Percentiles rank a stretch among this genome's conserved stretches.
Evolutionary conservation across 2,329 filamentous ascomycete genomes (phyloP).

Genomic region (Penicillium brevicompactum): DNA sequence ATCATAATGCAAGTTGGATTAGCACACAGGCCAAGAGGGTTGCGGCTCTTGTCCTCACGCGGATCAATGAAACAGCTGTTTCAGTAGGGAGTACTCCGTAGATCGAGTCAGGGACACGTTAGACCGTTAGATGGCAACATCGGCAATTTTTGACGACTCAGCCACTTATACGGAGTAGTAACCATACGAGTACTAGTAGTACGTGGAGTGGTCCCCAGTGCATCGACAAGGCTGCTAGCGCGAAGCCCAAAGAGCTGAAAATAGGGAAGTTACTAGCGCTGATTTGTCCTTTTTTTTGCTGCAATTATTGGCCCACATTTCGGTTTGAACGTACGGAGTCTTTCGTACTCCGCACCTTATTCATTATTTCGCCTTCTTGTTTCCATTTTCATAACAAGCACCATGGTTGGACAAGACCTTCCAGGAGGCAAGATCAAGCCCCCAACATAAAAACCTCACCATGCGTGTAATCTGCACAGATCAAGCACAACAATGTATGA

Average conservation of each 20-base stretch:
- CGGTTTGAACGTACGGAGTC: neutral
- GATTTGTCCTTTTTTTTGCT: neutral
- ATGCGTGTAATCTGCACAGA: no score
- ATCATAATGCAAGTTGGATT: neutral
- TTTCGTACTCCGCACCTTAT: no score
- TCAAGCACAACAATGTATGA: no score
- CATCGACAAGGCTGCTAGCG: neutral
- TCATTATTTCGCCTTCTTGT: no score
- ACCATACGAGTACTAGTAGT: no score
- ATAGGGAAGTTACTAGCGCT: neutral
- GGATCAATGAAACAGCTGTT: neutral
- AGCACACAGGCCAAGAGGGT: neutral
- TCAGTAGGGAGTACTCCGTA: no score
- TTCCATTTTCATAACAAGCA: no score
- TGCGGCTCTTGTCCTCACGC: neutral
- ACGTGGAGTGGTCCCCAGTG: no score
- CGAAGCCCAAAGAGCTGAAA: neutral
- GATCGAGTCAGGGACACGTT: no score
- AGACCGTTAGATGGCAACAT: neutral
- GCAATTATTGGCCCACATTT: neutral
- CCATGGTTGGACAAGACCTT: neutral
- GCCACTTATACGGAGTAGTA: neutral
- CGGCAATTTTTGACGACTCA: neutral
- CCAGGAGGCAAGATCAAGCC: neutral
- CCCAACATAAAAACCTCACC: no score